A percentile compares a stretch with the other conserved stretches of the same genome.
Evolutionary conservation across 1,284 basidiomycete species (phyloP).

Genomic region (Amylostereum chailletii): DNA sequence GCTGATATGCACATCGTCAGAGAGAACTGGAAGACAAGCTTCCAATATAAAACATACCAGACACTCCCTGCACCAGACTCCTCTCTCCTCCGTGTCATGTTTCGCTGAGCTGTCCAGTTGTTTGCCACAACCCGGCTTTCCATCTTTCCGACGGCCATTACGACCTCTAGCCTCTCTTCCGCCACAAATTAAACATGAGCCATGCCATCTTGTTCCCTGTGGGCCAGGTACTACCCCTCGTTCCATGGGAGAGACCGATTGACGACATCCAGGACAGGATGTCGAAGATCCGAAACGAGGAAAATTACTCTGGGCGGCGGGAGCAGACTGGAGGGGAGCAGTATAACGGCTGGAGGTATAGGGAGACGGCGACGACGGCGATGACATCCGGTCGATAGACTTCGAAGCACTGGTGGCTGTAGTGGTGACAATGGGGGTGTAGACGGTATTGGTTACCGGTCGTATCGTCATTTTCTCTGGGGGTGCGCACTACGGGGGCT

Average conservation of each 20-base stretch:
- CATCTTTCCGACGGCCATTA: constrained; percentile 35
- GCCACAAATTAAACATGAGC: constrained; percentile 67
- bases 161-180: constrained; percentile 42
- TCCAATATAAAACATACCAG: constrained; percentile 37
- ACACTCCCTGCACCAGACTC: constrained; percentile 78
- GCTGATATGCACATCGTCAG: constrained; percentile 26
- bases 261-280: constrained; percentile 64
- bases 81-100: constrained; percentile 47
- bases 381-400: constrained; percentile 18
- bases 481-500: constrained; percentile 48
- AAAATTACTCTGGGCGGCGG: constrained; percentile 29
- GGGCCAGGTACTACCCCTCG: constrained; percentile 75
- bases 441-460: constrained; percentile 19
- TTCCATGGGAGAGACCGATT: constrained; percentile 71
- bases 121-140: constrained; percentile 71
- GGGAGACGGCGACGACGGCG: constrained; percentile 11
- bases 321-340: constrained; percentile 30
- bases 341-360: constrained; percentile 39
- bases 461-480: constrained; percentile 34
- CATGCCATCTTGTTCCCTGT: constrained; percentile 71
- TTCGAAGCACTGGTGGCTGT: constrained; percentile 12
- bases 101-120: constrained; percentile 77
- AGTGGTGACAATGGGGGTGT: constrained; percentile 4
- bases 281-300: constrained; percentile 61
- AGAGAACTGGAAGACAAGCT: not conserved